Percentiles rank a stretch among this genome's conserved stretches.
Evolutionary conservation across 2,329 filamentous ascomycete genomes (phyloP).

Genomic region (Ophiostoma piceae): DNA sequence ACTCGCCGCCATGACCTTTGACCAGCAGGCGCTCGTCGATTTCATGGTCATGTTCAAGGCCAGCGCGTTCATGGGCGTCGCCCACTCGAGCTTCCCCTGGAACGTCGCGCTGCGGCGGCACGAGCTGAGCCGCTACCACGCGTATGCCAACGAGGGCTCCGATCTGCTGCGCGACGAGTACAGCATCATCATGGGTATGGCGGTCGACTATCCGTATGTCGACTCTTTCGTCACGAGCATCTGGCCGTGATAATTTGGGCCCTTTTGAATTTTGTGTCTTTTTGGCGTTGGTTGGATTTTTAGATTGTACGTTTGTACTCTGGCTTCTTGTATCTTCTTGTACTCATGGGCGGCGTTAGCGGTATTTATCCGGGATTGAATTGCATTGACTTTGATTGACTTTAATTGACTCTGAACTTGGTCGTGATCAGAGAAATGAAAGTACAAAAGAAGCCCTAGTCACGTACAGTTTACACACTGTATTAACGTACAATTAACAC

Average conservation of each 20-base stretch:
- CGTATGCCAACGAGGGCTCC: constrained; percentile 32
- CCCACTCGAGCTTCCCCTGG: constrained; percentile 35
- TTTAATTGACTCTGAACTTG: neutral
- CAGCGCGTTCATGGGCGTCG: constrained; percentile 35
- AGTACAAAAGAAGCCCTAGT: neutral
- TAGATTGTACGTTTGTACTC: neutral
- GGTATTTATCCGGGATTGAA: neutral
- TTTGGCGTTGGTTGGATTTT: neutral
- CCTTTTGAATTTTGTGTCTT: neutral
- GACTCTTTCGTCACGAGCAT: constrained; percentile 33
- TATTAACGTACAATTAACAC: neutral
- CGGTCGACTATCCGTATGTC: constrained; percentile 32
- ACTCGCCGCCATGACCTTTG: constrained; percentile 32
- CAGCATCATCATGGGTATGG: constrained; percentile 34
- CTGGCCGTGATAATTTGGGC: constrained; percentile 30
- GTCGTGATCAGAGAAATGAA: neutral
- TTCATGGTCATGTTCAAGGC: constrained; percentile 35
- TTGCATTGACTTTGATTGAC: neutral
- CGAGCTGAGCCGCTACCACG: constrained; percentile 32
- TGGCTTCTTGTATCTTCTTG: too few relatives aligned
- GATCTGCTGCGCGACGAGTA: constrained; percentile 34
- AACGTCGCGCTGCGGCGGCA: constrained; percentile 34
- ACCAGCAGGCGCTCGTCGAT: constrained; percentile 35
- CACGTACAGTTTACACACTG: neutral
- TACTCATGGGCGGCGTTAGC: neutral